Conservation (phyloP, 352 stramenopile genomes). For the Phytophthora capsici region DNA sequence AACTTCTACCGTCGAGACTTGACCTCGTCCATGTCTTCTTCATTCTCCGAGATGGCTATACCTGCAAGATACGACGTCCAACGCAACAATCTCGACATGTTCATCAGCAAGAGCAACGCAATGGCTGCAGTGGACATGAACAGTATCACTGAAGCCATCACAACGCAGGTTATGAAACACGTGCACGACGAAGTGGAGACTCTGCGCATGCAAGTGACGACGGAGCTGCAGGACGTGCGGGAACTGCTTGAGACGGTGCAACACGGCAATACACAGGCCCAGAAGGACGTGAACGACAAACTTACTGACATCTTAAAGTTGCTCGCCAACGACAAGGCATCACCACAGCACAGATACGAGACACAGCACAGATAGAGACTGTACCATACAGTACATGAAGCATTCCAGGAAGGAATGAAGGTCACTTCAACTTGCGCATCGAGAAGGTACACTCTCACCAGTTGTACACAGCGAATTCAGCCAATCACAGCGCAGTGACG, state of each 20-base stretch:
- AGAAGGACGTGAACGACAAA: constrained; percentile 32
- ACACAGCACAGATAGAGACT: background rate
- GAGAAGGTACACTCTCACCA: constrained; percentile 2
- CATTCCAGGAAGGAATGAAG: background rate
- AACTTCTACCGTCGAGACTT: constrained; percentile 32
- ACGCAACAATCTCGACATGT: constrained; percentile 36
- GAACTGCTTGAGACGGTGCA: constrained; percentile 35
- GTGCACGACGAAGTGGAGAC: constrained; percentile 40
- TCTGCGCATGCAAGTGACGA: constrained; percentile 41
- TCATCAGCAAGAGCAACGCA: constrained; percentile 20
- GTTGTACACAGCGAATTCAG: background rate
- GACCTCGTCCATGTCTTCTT: constrained; percentile 39
- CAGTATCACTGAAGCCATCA: constrained; percentile 37
- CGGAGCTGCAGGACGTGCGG: constrained; percentile 38
- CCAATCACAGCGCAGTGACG: constrained; percentile 11
- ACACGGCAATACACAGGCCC: constrained; percentile 13
- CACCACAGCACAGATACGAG: constrained; percentile 11
- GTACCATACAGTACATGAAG: background rate
- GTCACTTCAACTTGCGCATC: constrained; percentile 31
- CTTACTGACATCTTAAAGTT: constrained; percentile 34
- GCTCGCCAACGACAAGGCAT: constrained; percentile 14
- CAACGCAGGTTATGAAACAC: constrained; percentile 40
- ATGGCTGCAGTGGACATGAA: constrained; percentile 22
- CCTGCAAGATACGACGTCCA: constrained; percentile 4
- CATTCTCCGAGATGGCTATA: constrained; percentile 17